These are phyloP conservation scores for Casaregolazyma lundiana DNA, from an alignment of 1,139 yeast genomes.

Conservation along the genomic window DNA sequence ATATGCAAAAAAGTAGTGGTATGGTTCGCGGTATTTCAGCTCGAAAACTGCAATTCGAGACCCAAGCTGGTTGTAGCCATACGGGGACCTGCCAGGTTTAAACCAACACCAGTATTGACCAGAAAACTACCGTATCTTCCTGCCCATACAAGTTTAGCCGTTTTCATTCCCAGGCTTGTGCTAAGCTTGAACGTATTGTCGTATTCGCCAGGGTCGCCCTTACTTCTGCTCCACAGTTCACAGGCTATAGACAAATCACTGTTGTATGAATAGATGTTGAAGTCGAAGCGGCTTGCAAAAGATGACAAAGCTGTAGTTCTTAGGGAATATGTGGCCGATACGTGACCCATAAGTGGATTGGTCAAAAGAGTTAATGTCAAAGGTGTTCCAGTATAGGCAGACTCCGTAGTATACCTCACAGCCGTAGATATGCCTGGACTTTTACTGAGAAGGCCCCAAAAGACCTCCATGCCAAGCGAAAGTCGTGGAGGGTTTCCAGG, in stretches of 20 bases:
- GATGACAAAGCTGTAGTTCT: conserved; percentile 73
- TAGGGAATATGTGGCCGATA: conserved; percentile 84
- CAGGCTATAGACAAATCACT: conserved; percentile 84
- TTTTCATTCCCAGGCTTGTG: conserved; percentile 61
- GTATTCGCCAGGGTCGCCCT: conserved; percentile 25
- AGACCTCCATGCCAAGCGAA: conserved; percentile 79
- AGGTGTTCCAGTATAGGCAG: conserved; percentile 85
- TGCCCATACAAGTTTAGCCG: conserved; percentile 74
- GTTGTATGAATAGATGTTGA: conserved; percentile 85
- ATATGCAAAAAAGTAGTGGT: too few species aligned
- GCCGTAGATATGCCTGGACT: conserved; percentile 71
- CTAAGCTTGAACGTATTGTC: conserved; percentile 72
- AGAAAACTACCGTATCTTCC: conserved; percentile 79
- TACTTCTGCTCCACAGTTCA: conserved; percentile 57
- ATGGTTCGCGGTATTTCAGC: too few species aligned
- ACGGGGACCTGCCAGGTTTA: conserved; percentile 33
- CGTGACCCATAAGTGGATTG: conserved; percentile 87
- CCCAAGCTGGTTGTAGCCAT: conserved; percentile 36
- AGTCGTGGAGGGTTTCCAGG: conserved; percentile 39
- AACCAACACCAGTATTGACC: conserved; percentile 67
- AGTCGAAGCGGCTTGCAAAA: conserved; percentile 80
- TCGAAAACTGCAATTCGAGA: conserved; percentile 36
- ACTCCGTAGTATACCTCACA: conserved; percentile 76
- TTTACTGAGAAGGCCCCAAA: conserved; percentile 82
- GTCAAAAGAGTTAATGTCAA: conserved; percentile 80